Evolutionary conservation across 768 basidiomycete species (phyloP).

Genomic region (Zangia roseola): DNA sequence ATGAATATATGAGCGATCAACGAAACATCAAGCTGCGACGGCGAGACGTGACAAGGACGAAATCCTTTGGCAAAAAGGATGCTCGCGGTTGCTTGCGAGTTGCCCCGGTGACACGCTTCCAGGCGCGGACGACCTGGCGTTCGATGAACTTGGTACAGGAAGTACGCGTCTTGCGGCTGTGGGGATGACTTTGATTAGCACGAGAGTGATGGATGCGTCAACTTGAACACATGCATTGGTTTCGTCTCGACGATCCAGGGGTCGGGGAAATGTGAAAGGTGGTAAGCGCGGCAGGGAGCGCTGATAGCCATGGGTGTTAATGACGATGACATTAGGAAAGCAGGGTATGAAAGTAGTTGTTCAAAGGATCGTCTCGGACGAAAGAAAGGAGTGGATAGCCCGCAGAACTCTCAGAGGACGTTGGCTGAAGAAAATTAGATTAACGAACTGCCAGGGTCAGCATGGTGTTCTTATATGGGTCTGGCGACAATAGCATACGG

Average conservation of each 20-base stretch:
- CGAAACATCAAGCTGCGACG: slow-evolving; percentile 50
- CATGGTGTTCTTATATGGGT: slow-evolving; percentile 18
- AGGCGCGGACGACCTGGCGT: slow-evolving; percentile 56
- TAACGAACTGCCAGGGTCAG: not conserved
- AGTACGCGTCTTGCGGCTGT: slow-evolving; percentile 22
- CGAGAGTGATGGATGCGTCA: not conserved
- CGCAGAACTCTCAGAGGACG: slow-evolving; percentile 23
- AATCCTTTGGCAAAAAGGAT: slow-evolving; percentile 57
- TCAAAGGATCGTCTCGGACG: slow-evolving; percentile 25
- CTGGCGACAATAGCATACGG: slow-evolving; percentile 13
- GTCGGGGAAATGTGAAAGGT: slow-evolving; percentile 16
- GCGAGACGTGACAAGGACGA: slow-evolving; percentile 56
- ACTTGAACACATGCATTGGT: slow-evolving; percentile 20
- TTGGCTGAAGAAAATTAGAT: slow-evolving; percentile 3
- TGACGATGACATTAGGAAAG: slow-evolving; percentile 4
- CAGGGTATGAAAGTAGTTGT: not conserved
- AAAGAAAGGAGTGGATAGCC: slow-evolving; percentile 26
- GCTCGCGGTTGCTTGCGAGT: slow-evolving; percentile 51
- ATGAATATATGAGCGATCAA: slow-evolving; percentile 12
- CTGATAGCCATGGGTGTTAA: slow-evolving; percentile 5
- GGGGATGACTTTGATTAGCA: not conserved
- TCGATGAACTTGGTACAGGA: slow-evolving; percentile 50
- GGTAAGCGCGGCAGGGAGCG: slow-evolving; percentile 13
- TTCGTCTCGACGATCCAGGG: slow-evolving; percentile 26
- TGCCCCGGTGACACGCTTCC: slow-evolving; percentile 59